phyloP scores from a whole-genome alignment of 805 yeast genomes.

The Candida oleophila region DNA sequence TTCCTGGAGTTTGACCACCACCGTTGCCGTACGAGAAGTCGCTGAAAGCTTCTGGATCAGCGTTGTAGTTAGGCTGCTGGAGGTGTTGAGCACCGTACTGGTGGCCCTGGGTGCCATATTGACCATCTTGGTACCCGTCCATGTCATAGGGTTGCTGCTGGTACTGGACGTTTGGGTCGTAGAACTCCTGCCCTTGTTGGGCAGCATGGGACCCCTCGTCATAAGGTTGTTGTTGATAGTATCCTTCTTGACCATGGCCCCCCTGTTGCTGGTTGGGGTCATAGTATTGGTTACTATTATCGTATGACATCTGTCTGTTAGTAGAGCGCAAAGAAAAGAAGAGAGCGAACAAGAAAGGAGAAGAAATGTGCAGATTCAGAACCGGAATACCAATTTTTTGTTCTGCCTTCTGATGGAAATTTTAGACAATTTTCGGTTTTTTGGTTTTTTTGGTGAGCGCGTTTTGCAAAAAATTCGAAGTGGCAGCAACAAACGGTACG shows the following conservation, averaged over 20 bases:
- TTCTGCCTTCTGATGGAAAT: too few relatives aligned
- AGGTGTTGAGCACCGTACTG: conserved; percentile 45
- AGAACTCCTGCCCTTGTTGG: conserved; percentile 47
- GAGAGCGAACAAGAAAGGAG: not conserved
- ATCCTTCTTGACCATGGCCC: conserved; percentile 23
- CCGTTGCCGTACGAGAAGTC: conserved; percentile 62
- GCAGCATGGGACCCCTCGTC: conserved; percentile 19
- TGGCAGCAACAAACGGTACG: not conserved
- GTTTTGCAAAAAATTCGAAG: not conserved
- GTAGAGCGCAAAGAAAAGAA: conserved; percentile 1
- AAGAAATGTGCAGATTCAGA: not conserved
- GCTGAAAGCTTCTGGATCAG: conserved; percentile 62
- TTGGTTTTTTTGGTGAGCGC: not conserved
- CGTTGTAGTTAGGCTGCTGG: conserved; percentile 35
- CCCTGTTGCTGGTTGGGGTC: conserved; percentile 42
- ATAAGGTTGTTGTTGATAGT: conserved; percentile 32
- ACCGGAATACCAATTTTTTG: too few relatives aligned
- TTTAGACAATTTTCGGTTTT: not conserved
- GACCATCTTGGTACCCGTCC: conserved; percentile 47
- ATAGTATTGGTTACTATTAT: conserved; percentile 48
- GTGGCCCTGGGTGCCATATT: conserved; percentile 18
- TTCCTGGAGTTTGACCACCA: conserved; percentile 40
- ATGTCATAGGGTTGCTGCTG: conserved; percentile 52
- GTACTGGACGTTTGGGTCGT: conserved; percentile 44
- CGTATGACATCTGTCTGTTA: conserved; percentile 54